Evolutionary conservation across 2,329 filamentous ascomycete species (phyloP).

Genomic region (Fusarium redolens): DNA sequence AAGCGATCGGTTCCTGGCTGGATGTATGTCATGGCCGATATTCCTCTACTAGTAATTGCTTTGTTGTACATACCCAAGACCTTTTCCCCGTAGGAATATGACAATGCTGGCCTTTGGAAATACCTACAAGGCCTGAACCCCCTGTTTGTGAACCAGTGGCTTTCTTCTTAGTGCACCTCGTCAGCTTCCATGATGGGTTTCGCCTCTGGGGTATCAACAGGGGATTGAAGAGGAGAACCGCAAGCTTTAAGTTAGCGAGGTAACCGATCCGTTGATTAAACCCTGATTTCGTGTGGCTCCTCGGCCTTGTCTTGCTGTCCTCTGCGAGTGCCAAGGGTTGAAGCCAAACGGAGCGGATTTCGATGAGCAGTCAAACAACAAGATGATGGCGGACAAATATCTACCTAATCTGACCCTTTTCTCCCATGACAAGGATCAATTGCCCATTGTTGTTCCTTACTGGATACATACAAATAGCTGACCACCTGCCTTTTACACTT

Average conservation of each 20-base stretch:
- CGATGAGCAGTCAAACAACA: not conserved
- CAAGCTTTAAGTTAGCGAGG: not conserved
- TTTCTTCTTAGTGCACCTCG: slow-evolving; percentile 1
- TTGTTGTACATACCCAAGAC: not conserved
- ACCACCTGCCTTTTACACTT: not conserved
- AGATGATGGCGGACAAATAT: not conserved
- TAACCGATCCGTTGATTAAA: not conserved
- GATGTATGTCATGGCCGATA: slow-evolving; percentile 20
- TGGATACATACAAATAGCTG: not conserved
- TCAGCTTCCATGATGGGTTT: slow-evolving; percentile 10
- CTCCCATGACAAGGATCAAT: not conserved
- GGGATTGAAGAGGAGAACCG: slow-evolving; percentile 1
- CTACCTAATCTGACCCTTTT: not conserved
- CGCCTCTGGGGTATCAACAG: slow-evolving; percentile 8
- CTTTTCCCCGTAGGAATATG: not conserved
- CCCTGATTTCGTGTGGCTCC: not conserved
- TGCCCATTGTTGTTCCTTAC: not conserved
- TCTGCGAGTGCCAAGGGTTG: not conserved
- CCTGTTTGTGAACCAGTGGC: not conserved
- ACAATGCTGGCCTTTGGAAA: not conserved
- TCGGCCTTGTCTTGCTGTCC: not conserved
- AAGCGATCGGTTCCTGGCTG: slow-evolving; percentile 26
- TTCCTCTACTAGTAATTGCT: not conserved
- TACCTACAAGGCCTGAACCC: not conserved
- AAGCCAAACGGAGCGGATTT: not conserved